These are phyloP conservation scores for Ophiosphaerella korrae DNA, from an alignment of 2,329 filamentous ascomycete genomes.

Conservation along the genomic window DNA sequence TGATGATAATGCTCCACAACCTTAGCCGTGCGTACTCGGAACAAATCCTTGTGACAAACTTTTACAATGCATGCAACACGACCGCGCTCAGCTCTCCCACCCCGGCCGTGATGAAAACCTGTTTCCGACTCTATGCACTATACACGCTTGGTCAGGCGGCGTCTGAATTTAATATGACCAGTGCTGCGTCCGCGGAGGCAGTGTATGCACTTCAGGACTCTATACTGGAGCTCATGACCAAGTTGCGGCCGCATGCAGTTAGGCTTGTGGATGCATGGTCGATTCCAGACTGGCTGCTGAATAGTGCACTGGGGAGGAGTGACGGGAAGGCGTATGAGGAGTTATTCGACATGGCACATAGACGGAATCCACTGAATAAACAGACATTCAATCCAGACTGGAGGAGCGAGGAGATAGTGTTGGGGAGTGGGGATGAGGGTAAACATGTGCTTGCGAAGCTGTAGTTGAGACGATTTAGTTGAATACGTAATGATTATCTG, in stretches of 20 bases:
- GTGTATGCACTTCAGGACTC: constrained; percentile 49
- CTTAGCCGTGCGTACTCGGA: constrained; percentile 55
- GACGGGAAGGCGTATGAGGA: constrained; percentile 62
- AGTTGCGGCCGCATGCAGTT: constrained; percentile 58
- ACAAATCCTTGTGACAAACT: constrained; percentile 55
- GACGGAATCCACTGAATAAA: constrained; percentile 57
- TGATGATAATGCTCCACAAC: constrained; percentile 51
- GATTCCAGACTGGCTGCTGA: constrained; percentile 58
- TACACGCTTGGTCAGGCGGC: constrained; percentile 54
- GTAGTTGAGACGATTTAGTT: constrained; percentile 3
- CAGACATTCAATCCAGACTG: constrained; percentile 58
- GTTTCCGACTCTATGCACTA: constrained; percentile 57
- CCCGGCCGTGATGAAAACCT: constrained; percentile 45
- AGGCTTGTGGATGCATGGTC: constrained; percentile 59
- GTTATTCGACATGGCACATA: constrained; percentile 57
- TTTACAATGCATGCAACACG: constrained; percentile 48
- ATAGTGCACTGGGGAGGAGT: constrained; percentile 57
- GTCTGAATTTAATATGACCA: constrained; percentile 53
- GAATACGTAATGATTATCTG: too few species aligned
- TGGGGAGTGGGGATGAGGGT: constrained; percentile 50
- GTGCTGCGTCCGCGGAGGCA: constrained; percentile 49
- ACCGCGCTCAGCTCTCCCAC: constrained; percentile 30
- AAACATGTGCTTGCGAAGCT: constrained; percentile 34
- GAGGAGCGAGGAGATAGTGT: constrained; percentile 56
- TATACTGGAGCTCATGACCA: constrained; percentile 55